Evolutionary conservation across 1,284 basidiomycete genomes (phyloP), one percentile per base, ranked within the genome.

Genomic region (Polyporus tsugae): DNA sequence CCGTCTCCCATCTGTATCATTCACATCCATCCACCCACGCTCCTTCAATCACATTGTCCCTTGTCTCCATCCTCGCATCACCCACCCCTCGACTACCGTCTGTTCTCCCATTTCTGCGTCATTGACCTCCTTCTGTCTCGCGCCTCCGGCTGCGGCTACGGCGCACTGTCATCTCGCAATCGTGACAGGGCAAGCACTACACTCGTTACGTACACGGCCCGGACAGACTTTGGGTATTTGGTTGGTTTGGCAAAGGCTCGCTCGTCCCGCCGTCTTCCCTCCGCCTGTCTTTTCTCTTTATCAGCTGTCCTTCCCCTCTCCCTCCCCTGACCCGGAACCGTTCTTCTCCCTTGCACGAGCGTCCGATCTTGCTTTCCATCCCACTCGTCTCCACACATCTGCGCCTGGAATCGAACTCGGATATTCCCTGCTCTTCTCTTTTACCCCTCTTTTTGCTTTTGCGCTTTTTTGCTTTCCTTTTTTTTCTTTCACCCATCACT

Each of bases 211-310:
- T 55, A 55, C 29, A 9, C 55, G 35, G 35, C 19, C 35, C 55
- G n/a, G 19, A 39, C 63, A 58, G 44, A 65, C 68, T 65, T 66
- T 71, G 66, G 70, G 66, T 66, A 52, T 62, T 52, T 64, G 65
- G 62, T 64, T 57, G 64, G 66, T 64, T 65, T 58, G 29, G 25
- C 15, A 49, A 25, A 29, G 62, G 66, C 55, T 17, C 36, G 60
- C 60, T 58, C 60, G 22, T 39, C 19, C 9, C 25, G 41, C 29
- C 60, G 52, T 39, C 41, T 29, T 11, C 25, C 33, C 36, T 7
- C 33, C 15, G 10, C 33, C 36, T 53, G 41, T 19, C 55, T 41
- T 17, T 42, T 46, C 41, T 33, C 22, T 7, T 25, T 49, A 10
- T 11, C 9, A 3, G 46, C 36, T 25, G 17, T 36, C 41, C 41